phyloP scores from a whole-genome alignment of 2,329 filamentous ascomycete genomes.

The Gremmenia infestans region DNA sequence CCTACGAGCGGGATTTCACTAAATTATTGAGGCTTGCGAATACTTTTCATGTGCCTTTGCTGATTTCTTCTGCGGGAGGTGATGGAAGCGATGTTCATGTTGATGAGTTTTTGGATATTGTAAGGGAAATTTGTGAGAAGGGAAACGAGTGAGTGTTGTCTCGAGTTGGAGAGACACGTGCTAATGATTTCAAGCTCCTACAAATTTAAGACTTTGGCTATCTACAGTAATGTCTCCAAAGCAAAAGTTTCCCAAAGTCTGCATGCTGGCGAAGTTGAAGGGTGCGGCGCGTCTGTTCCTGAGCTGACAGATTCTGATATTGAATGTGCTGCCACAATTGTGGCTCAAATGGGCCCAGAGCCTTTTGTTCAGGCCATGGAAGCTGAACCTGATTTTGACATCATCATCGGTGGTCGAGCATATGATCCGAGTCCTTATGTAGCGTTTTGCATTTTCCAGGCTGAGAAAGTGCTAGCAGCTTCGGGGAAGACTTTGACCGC shows the following conservation, averaged over 20 bases:
- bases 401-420: slow-evolving; percentile 32
- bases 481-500: background rate
- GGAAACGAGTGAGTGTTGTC: slow-evolving; percentile 9
- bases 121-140: slow-evolving; percentile 32
- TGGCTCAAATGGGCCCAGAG: slow-evolving; percentile 44
- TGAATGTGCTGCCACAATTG: slow-evolving; percentile 34
- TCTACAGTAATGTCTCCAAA: slow-evolving; percentile 38
- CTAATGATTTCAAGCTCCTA: slow-evolving; percentile 1
- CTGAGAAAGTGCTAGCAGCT: slow-evolving; percentile 15
- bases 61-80: slow-evolving; percentile 43
- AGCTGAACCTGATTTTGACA: slow-evolving; percentile 38
- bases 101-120: slow-evolving; percentile 35
- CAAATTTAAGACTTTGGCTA: slow-evolving; percentile 33
- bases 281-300: slow-evolving; percentile 40
- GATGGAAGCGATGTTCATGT: slow-evolving; percentile 44
- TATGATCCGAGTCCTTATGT: slow-evolving; percentile 40
- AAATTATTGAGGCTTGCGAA: slow-evolving; percentile 35
- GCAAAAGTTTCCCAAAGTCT: slow-evolving; percentile 29
- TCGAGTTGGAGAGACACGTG: background rate
- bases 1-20: slow-evolving; percentile 40
- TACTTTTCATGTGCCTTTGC: slow-evolving; percentile 34
- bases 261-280: slow-evolving; percentile 27
- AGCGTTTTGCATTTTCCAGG: slow-evolving; percentile 34
- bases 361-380: slow-evolving; percentile 40
- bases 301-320: slow-evolving; percentile 35